Base-by-base conservation (phyloP, 2,329 filamentous ascomycete species). In the Alternaria ventricosa region DNA sequence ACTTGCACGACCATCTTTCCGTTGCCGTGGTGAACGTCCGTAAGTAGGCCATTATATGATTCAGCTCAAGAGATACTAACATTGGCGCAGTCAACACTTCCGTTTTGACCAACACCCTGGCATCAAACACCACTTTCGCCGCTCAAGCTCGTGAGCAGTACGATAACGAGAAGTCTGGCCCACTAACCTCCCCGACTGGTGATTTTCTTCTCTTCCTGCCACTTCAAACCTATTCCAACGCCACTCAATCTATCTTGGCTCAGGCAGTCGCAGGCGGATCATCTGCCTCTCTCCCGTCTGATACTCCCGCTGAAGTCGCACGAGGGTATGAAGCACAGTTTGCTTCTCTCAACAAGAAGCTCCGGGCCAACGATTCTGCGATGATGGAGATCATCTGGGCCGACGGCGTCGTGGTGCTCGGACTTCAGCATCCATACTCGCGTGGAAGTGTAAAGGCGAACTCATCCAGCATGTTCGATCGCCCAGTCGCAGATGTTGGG, bases 201-300 rank as follows among this genome's bases (percentile, higher is more conserved):
- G 71, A 73, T 27, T 73, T 72, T 46, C 60, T 73, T 11, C 64
- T 71, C 23, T 73, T 73, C 53, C 66, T 73, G 7, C 70, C 71
- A 5, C 27, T 69, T 10, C 62, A 65, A 8, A 68, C 62, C 4
- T 73, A 71, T 58, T 61, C 66, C 15, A 72, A 73, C 43, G 46
- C 66, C 10, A 65, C 63, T 12, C 33, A 53, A 33, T 49, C 64
- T 11, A 68, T 73, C 20, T 36, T 65, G 10, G 56, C 70, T 4
- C 63, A 64, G 49, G 71, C 71, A 6, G n/a, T 60, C 12, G 59
- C 70, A 25, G 56, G 64, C 11, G 55, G 68, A 13, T 61, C 70
- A 25, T 64, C 69, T 2, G 23, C 55, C 10, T 73, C 71, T 10
- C 67, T 72, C 6, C 65, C 71, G 23, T 11, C 62, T 12, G 46